Percentiles rank a stretch among this genome's conserved stretches.
Conservation (phyloP, 306 rosid species). For the Prosopis cineraria region DNA sequence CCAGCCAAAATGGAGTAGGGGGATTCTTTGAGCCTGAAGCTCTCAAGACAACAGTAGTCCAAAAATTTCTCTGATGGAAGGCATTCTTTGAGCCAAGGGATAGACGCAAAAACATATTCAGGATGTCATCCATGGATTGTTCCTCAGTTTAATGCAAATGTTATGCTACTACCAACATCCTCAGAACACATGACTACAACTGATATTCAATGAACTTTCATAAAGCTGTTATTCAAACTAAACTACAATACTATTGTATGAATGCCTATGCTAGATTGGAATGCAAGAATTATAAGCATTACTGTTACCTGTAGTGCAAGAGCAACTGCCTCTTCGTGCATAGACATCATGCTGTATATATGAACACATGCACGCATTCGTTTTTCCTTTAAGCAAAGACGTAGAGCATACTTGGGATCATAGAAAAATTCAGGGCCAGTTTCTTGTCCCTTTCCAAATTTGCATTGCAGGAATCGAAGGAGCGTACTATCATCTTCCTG, state of each 20-base stretch:
- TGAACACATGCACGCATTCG: constrained; percentile 99
- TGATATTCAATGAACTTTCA: constrained; percentile 9
- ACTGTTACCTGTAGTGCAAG: constrained; percentile 86
- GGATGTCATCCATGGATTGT: constrained; percentile 13
- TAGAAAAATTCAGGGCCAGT: constrained; percentile 93
- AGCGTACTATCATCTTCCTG: constrained; percentile 97
- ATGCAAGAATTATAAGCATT: constrained; percentile 34
- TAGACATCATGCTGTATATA: constrained; percentile 98
- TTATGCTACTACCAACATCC: constrained; percentile 15
- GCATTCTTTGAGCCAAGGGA: constrained; percentile 16
- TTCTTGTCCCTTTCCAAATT: constrained; percentile 91
- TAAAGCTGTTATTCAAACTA: constrained; percentile 14
- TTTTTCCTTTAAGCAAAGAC: constrained; percentile 97
- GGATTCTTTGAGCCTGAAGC: constrained; percentile 9
- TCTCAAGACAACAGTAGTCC: not conserved
- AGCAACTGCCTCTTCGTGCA: constrained; percentile 99
- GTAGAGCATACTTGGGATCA: constrained; percentile 97
- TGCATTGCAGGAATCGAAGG: constrained; percentile 86
- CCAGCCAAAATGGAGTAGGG: constrained; percentile 15
- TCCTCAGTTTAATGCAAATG: not conserved
- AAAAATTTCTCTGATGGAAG: not conserved
- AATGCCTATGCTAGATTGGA: not conserved
- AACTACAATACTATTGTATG: constrained; percentile 9
- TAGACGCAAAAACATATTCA: not conserved
- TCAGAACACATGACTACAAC: constrained; percentile 10